Evolutionary conservation across 352 stramenopile species (phyloP), one percentile per base, ranked within the genome.

Genomic region (Globisporangium apiculatum): DNA sequence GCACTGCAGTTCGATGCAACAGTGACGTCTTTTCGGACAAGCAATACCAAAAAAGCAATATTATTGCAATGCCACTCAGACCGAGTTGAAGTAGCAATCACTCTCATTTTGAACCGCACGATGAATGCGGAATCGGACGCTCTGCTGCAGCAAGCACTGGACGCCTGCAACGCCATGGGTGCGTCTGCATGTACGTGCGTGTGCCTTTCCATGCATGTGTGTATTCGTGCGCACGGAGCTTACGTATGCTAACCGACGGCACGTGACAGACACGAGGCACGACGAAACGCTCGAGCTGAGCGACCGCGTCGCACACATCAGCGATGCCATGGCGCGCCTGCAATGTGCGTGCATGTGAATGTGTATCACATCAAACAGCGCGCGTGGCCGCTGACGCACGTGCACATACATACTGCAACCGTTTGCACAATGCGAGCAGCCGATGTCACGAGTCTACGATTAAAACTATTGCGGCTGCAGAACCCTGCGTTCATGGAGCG

Each of bases 401-500:
- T 12, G 15, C 41, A 46, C 41, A 15, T 8, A 12, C 38, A 11
- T 11, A 42, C 38, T 42, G 38, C 7, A 8, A 42, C 5, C 38
- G 11, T 8, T 11, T 42, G 12, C n/a, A 11, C 6, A 47, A 36
- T 46, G 36, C 7, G 36, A 14, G 3, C 38, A 67, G 62, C 31
- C 41, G 57, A 67, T 31, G 3, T 61, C 7, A 57, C 43, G 51
- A 56, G 51, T 18, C 7, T 67, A 41, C 62, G 58, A 5, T 48
- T 67, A 14, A 57, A 67, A 10, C 18, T 48, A 17, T 38, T 54
- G 31, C 62, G 62, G 14, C 48, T 67, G 31, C 41, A 15, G 51
- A 67, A 60, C 41, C 62, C 62, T 3, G 46, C 49, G 15, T 57
- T 67, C 17, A 18, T 43, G 14, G 49, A 67, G 47, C 57, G 62